These are phyloP conservation scores for Talaromyces wortmannii DNA, from an alignment of 495 filamentous ascomycete genomes.

Conservation along the genomic window DNA sequence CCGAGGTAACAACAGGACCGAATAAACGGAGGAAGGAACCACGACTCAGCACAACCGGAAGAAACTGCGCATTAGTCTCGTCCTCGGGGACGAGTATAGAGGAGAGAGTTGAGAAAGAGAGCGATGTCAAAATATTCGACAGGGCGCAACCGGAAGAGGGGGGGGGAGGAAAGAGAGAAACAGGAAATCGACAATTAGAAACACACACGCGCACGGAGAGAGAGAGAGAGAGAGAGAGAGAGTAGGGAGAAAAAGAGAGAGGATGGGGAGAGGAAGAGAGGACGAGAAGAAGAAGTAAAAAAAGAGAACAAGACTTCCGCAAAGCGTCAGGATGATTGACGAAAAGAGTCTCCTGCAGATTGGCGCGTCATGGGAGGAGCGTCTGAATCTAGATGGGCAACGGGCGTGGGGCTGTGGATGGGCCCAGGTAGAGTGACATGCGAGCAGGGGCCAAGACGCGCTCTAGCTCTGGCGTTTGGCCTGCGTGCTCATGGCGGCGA, in stretches of 20 bases:
- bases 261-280: conserved; percentile 5
- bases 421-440: conserved; percentile 4
- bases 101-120: conserved; percentile 17
- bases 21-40: conserved; percentile 10
- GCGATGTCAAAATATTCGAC: conserved; percentile 8
- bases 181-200: too few relatives aligned
- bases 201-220: too few relatives aligned
- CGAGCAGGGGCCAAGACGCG: conserved; percentile 4
- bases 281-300: conserved; percentile 3
- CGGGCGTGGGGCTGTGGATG: neutral
- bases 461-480: neutral
- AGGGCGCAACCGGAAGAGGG: conserved; percentile 7
- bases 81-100: conserved; percentile 5
- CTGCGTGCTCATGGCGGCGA: neutral
- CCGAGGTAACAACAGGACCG: conserved; percentile 1
- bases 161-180: conserved; percentile 3
- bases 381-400: conserved; percentile 29
- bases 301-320: conserved; percentile 7
- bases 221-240: neutral
- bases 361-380: conserved; percentile 22
- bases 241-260: conserved; percentile 9
- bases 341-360: conserved; percentile 25
- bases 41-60: neutral
- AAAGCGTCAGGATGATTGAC: conserved; percentile 5
- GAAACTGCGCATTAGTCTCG: neutral